Percentiles rank a stretch among this genome's conserved stretches.
Evolutionary conservation across 1,139 yeast genomes (phyloP).

Genomic region (Yamadazyma spencermartinsiae): DNA sequence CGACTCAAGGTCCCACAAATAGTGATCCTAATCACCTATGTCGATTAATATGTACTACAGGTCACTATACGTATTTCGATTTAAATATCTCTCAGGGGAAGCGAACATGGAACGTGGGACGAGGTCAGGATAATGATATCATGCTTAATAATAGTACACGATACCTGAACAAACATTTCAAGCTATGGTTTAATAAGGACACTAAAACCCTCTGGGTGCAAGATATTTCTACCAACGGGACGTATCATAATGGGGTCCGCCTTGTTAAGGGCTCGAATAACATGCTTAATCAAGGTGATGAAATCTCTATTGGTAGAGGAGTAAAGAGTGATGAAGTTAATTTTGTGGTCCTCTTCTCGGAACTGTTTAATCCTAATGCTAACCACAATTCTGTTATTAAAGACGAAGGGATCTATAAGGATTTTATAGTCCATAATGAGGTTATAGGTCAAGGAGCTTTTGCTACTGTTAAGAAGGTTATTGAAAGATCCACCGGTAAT

Average conservation of each 20-base stretch:
- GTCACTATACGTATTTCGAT: constrained; percentile 53
- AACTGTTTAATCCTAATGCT: constrained; percentile 36
- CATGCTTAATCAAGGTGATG: constrained; percentile 88
- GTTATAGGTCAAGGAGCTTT: constrained; percentile 96
- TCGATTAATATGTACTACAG: constrained; percentile 67
- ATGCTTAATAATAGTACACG: constrained; percentile 63
- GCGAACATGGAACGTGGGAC: constrained; percentile 75
- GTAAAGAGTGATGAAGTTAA: constrained; percentile 73
- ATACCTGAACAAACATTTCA: constrained; percentile 76
- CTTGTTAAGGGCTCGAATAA: constrained; percentile 80
- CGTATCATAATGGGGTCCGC: constrained; percentile 73
- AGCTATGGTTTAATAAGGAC: constrained; percentile 57
- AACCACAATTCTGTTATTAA: constrained; percentile 34
- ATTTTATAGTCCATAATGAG: constrained; percentile 77
- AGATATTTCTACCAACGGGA: constrained; percentile 86
- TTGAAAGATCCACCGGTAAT: constrained; percentile 80
- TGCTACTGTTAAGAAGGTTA: constrained; percentile 90
- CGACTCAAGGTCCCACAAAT: constrained; percentile 30
- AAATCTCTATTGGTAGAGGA: constrained; percentile 87
- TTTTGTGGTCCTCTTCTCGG: constrained; percentile 66
- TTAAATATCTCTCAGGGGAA: constrained; percentile 29
- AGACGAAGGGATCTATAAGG: constrained; percentile 61
- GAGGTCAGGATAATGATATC: constrained; percentile 68
- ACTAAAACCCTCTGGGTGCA: constrained; percentile 62
- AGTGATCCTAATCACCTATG: constrained; percentile 35